Evolutionary conservation across 495 filamentous ascomycete species (phyloP).

Genomic region (Glutinoglossum americanum): DNA sequence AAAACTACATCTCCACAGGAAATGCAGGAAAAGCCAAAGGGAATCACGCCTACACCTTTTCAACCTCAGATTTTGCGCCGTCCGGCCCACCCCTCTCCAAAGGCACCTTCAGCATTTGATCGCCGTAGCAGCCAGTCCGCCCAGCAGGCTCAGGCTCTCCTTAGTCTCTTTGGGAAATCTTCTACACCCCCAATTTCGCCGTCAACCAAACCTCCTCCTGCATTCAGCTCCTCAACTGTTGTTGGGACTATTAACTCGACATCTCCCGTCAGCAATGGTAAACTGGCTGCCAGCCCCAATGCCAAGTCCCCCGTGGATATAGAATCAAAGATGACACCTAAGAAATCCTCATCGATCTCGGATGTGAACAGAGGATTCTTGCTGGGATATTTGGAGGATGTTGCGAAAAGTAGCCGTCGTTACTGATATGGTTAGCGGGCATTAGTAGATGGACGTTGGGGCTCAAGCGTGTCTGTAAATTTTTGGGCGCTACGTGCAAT

Average conservation of each 20-base stretch:
- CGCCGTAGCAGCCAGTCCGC: slow-evolving; percentile 19
- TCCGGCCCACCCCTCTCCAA: slow-evolving; percentile 10
- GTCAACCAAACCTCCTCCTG: not conserved
- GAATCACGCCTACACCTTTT: slow-evolving; percentile 24
- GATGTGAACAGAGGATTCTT: slow-evolving; percentile 57
- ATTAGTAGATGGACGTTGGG: not conserved
- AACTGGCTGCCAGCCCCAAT: not conserved
- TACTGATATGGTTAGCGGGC: not conserved
- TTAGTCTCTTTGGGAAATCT: slow-evolving; percentile 51
- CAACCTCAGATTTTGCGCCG: slow-evolving; percentile 28
- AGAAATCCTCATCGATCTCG: slow-evolving; percentile 27
- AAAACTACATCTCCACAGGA: not conserved
- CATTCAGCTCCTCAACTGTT: not conserved
- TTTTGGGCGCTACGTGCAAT: not conserved
- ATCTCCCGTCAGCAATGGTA: not conserved
- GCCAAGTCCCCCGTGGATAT: not conserved
- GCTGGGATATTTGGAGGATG: slow-evolving; percentile 48
- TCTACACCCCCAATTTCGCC: slow-evolving; percentile 11
- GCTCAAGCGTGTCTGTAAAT: not conserved
- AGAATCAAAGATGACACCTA: not conserved
- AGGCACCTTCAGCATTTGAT: slow-evolving; percentile 11
- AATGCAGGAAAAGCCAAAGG: slow-evolving; percentile 9
- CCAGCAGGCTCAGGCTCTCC: slow-evolving; percentile 44
- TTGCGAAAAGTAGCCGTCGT: slow-evolving; percentile 19
- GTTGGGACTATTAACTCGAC: not conserved